Conservation (phyloP, 192 early-diverging fungal species). For the Coemansia sp. region DNA sequence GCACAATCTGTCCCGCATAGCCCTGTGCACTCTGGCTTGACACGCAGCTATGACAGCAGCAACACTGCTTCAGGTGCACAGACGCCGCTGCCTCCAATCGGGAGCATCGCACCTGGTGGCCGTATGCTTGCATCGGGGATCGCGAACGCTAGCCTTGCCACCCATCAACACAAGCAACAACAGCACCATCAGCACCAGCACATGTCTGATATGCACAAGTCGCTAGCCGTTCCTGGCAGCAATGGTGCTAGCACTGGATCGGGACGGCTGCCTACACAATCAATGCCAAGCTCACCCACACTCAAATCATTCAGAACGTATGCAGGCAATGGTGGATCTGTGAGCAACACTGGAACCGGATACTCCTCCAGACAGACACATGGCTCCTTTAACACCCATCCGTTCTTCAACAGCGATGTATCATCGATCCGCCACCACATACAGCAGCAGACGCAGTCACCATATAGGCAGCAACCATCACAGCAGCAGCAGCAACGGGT, state of each 20-base stretch:
- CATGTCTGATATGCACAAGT: neutral
- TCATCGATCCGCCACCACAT: slow-evolving; percentile 50
- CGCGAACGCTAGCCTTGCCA: neutral
- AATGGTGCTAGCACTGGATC: neutral
- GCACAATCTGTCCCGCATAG: slow-evolving; percentile 19
- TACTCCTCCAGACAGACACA: neutral
- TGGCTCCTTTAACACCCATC: slow-evolving; percentile 9
- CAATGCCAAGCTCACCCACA: slow-evolving; percentile 51
- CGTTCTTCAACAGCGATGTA: slow-evolving; percentile 46
- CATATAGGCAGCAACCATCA: neutral
- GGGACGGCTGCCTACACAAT: slow-evolving; percentile 26
- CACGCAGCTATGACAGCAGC: neutral
- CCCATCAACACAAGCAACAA: slow-evolving; percentile 5
- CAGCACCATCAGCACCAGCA: slow-evolving; percentile 10
- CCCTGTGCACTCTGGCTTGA: slow-evolving; percentile 7
- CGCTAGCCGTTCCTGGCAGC: neutral
- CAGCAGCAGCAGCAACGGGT: slow-evolving; percentile 7
- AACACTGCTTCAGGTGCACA: neutral
- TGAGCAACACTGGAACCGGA: neutral
- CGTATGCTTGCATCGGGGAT: slow-evolving; percentile 1
- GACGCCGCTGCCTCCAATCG: slow-evolving; percentile 26
- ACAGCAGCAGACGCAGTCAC: slow-evolving; percentile 12
- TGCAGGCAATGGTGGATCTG: neutral
- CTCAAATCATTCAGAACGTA: neutral
- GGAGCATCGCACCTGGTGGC: slow-evolving; percentile 11